Evolutionary conservation across 345 rosid genomes (phyloP).

Genomic region (Angophora floribunda): DNA sequence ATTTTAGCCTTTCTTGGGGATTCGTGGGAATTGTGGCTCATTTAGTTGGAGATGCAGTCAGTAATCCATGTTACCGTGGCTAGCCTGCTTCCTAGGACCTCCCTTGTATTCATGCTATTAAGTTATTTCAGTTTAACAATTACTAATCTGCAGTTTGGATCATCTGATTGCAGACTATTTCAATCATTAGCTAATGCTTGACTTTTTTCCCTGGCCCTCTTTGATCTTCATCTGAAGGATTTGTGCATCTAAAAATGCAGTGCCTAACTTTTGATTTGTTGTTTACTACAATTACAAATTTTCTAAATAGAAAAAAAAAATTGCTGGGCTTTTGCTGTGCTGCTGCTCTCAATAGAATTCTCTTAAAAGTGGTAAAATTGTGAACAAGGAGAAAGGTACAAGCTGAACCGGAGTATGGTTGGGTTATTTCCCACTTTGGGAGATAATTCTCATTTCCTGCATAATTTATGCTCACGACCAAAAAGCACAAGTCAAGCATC

Average conservation of each 20-base stretch:
- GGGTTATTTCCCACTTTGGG: background rate
- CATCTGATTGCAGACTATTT: background rate
- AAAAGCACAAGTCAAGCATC: background rate
- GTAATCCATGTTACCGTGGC: background rate
- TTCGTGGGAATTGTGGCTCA: background rate
- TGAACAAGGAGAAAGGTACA: background rate
- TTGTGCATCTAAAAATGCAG: background rate
- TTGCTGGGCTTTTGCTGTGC: background rate
- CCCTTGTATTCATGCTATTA: background rate
- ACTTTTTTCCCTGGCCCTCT: background rate
- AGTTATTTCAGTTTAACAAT: background rate
- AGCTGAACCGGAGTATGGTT: background rate
- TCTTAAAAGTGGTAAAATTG: background rate
- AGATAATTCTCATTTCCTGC: background rate
- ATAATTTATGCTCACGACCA: background rate
- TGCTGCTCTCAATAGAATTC: background rate
- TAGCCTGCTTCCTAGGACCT: background rate
- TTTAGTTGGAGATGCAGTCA: background rate
- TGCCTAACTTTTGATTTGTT: background rate
- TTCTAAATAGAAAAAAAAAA: background rate
- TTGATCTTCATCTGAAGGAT: background rate
- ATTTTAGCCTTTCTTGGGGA: background rate
- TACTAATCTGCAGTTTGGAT: background rate
- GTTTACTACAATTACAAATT: background rate
- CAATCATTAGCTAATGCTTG: background rate